phyloP scores from a whole-genome alignment of 2,329 filamentous ascomycete genomes.

The Dendrostoma leiphaemia region DNA sequence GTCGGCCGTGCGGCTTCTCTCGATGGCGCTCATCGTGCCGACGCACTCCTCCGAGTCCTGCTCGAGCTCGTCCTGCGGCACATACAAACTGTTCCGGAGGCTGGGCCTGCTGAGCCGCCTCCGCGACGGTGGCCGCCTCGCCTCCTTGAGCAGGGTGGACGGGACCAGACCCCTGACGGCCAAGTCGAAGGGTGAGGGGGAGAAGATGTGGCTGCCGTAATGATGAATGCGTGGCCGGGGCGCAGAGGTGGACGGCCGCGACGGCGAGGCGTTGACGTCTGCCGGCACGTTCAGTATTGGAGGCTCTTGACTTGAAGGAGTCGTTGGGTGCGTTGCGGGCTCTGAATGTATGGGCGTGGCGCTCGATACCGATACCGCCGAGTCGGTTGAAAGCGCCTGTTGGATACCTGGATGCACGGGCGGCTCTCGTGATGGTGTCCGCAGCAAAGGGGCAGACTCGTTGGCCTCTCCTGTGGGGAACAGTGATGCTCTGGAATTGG shows the following conservation, averaged over 20 bases:
- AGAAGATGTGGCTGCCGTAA: slow-evolving; percentile 51
- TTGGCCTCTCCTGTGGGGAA: slow-evolving; percentile 27
- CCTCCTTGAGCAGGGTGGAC: slow-evolving; percentile 49
- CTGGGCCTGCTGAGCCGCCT: slow-evolving; percentile 47
- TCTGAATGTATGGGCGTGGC: slow-evolving; percentile 28
- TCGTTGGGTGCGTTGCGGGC: slow-evolving; percentile 26
- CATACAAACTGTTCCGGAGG: slow-evolving; percentile 54
- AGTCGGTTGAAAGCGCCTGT: slow-evolving; percentile 32
- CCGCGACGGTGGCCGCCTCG: slow-evolving; percentile 40
- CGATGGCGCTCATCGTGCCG: slow-evolving; percentile 14
- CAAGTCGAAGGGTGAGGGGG: slow-evolving; percentile 58
- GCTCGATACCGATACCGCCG: slow-evolving; percentile 27
- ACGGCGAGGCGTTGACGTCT: slow-evolving; percentile 24
- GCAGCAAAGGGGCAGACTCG: slow-evolving; percentile 39
- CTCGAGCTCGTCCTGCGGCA: slow-evolving; percentile 43
- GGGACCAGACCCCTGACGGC: slow-evolving; percentile 58
- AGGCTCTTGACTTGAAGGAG: slow-evolving; percentile 17
- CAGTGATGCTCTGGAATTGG: slow-evolving; percentile 27
- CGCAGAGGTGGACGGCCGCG: slow-evolving; percentile 28
- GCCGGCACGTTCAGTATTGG: slow-evolving; percentile 6
- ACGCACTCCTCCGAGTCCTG: slow-evolving; percentile 21
- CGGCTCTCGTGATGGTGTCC: slow-evolving; percentile 42
- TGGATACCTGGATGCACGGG: slow-evolving; percentile 33
- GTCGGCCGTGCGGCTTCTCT: slow-evolving; percentile 12
- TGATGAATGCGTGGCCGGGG: slow-evolving; percentile 35